Evolutionary conservation across 75 land plant species (phyloP).

Genomic region (Isoetes taiwanensis): DNA sequence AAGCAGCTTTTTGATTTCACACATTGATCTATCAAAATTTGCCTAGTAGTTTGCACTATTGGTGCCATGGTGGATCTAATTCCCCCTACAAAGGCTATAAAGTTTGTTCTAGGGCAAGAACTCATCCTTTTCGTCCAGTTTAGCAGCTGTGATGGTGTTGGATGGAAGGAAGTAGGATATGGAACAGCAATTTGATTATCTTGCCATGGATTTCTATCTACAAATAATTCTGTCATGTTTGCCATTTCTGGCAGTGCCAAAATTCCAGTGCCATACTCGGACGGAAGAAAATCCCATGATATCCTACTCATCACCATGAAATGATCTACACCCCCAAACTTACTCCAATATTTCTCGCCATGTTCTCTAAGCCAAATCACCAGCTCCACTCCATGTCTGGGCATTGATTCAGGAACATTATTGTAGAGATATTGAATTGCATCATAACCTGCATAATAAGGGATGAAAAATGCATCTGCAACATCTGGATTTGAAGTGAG

Average conservation of each 20-base stretch:
- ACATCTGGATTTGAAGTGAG: conserved; percentile 22
- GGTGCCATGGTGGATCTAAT: too few relatives aligned
- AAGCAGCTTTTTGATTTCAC: not conserved
- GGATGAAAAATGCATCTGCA: conserved; percentile 61
- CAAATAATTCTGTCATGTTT: conserved; percentile 39
- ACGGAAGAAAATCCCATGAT: conserved; percentile 58
- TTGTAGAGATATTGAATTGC: conserved; percentile 44
- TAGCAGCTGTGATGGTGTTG: conserved; percentile 9
- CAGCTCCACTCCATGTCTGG: conserved; percentile 22
- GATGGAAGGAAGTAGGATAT: conserved; percentile 60
- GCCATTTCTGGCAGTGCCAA: conserved; percentile 29
- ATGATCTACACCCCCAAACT: conserved; percentile 41
- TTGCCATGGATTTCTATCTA: conserved; percentile 33
- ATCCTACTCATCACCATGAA: conserved; percentile 52
- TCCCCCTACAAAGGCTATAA: too few relatives aligned
- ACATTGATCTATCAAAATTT: not conserved
- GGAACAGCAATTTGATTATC: conserved; percentile 55
- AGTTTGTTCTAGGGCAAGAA: too few relatives aligned
- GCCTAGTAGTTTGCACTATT: conserved; percentile 7
- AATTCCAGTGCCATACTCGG: conserved; percentile 39
- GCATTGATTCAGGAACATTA: conserved; percentile 15
- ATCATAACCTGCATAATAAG: conserved; percentile 61
- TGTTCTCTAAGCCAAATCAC: conserved; percentile 19
- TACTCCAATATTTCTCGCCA: conserved; percentile 21
- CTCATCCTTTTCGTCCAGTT: too few relatives aligned